phyloP scores from a whole-genome alignment of 495 filamentous ascomycete species.

The Hypoxylon lienhwacheense region DNA sequence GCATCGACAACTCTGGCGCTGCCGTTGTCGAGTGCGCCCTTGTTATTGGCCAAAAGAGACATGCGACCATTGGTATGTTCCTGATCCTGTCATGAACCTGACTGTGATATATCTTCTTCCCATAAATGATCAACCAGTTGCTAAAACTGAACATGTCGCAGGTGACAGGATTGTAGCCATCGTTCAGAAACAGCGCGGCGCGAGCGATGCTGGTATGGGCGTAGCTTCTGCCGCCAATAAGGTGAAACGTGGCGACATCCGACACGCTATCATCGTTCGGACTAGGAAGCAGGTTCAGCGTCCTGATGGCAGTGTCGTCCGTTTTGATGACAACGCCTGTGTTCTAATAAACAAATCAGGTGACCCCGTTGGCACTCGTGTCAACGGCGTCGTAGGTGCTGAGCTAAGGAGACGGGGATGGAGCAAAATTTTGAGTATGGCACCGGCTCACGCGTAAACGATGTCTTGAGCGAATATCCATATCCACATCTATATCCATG shows the following conservation, averaged over 20 bases:
- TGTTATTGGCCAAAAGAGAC: conserved; percentile 85
- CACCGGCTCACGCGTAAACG: conserved; percentile 82
- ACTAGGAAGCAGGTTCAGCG: conserved; percentile 84
- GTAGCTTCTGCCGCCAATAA: conserved; percentile 74
- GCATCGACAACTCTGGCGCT: conserved; percentile 99
- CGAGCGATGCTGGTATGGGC: conserved; percentile 55
- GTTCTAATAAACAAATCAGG: conserved; percentile 96
- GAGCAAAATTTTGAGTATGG: conserved; percentile 97
- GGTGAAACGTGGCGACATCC: conserved; percentile 93
- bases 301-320: conserved; percentile 82
- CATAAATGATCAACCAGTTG: not conserved
- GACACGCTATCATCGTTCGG: conserved; percentile 93
- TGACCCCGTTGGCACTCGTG: conserved; percentile 88
- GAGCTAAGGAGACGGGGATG: conserved; percentile 88
- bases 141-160: conserved; percentile 41
- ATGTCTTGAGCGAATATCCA: not conserved
- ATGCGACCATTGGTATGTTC: conserved; percentile 85
- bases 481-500: not conserved
- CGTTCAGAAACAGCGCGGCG: conserved; percentile 87
- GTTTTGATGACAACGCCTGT: conserved; percentile 97
- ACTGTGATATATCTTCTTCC: not conserved
- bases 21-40: conserved; percentile 95
- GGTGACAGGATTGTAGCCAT: conserved; percentile 97
- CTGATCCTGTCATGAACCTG: not conserved
- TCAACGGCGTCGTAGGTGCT: conserved; percentile 85